Conservation (phyloP, 2,329 filamentous ascomycete genomes). For the Colletotrichum kahawae region DNA sequence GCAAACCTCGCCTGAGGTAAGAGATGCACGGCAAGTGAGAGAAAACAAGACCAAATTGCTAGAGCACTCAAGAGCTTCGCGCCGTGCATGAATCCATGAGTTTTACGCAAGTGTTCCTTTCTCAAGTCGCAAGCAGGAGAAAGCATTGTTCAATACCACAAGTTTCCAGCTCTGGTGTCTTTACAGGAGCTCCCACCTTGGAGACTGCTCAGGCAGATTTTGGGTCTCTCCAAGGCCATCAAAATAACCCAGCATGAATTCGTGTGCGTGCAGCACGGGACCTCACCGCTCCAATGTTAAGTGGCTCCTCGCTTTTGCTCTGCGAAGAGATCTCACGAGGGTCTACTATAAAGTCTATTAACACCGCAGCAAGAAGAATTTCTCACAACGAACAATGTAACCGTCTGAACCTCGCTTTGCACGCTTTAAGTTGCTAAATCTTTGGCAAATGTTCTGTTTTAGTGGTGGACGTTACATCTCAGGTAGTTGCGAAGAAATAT, state of each 20-base stretch:
- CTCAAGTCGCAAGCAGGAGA: background rate
- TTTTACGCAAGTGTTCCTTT: rapidly evolving
- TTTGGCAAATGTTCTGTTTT: background rate
- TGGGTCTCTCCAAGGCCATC: background rate
- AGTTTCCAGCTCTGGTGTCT: background rate
- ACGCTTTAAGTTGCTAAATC: background rate
- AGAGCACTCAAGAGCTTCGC: background rate
- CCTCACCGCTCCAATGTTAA: too few relatives aligned
- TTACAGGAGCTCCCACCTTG: background rate
- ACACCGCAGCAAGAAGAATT: too few relatives aligned
- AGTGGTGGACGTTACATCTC: background rate
- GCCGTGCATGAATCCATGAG: too few relatives aligned
- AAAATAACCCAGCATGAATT: background rate
- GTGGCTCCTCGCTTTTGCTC: background rate
- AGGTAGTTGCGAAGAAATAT: background rate
- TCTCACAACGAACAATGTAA: too few relatives aligned
- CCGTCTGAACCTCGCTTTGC: too few relatives aligned
- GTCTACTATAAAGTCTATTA: background rate
- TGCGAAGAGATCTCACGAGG: background rate
- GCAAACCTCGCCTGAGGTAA: background rate
- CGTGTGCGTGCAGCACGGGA: background rate
- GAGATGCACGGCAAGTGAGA: background rate
- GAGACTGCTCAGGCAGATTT: background rate
- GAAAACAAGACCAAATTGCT: background rate
- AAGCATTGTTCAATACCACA: background rate